Evolutionary conservation across 1,284 basidiomycete genomes (phyloP).

Genomic region (Naganishia liquefaciens): DNA sequence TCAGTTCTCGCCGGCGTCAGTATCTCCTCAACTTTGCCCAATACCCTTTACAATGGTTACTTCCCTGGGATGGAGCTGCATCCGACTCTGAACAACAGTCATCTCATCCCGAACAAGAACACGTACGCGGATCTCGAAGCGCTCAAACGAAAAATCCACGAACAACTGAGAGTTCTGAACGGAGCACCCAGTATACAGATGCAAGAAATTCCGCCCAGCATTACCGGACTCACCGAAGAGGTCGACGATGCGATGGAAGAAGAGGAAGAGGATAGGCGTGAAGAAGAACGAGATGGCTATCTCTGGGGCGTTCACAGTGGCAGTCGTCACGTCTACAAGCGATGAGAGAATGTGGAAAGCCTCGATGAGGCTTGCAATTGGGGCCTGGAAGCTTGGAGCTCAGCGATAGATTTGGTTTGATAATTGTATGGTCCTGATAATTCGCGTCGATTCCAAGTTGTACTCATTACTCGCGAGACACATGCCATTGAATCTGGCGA

Average conservation of each 20-base stretch:
- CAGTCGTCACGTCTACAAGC: constrained; percentile 14
- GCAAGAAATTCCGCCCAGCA: constrained; percentile 92
- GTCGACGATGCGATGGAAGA: constrained; percentile 74
- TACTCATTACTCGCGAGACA: too few relatives aligned
- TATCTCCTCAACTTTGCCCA: constrained; percentile 82
- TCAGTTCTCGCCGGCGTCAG: constrained; percentile 82
- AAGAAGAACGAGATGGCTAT: constrained; percentile 24
- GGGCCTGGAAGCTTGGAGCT: not conserved
- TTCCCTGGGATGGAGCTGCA: constrained; percentile 91
- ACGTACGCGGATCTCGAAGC: constrained; percentile 76
- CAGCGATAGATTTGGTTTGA: not conserved
- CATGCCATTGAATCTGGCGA: too few relatives aligned
- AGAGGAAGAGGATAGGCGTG: constrained; percentile 61
- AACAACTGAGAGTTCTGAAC: constrained; percentile 87
- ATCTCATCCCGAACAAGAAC: constrained; percentile 88
- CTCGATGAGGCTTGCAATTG: not conserved
- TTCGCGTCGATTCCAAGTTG: too few relatives aligned
- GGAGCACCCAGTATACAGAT: constrained; percentile 94
- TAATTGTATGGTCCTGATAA: not conserved
- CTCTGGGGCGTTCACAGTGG: constrained; percentile 13
- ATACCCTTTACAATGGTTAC: constrained; percentile 88
- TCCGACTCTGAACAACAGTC: constrained; percentile 74
- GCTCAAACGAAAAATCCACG: constrained; percentile 81
- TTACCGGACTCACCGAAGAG: constrained; percentile 74
- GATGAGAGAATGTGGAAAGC: not conserved